These are phyloP conservation scores for Arthrobotrys pseudoclavata DNA, from an alignment of 2,329 filamentous ascomycete species.

Conservation along the genomic window DNA sequence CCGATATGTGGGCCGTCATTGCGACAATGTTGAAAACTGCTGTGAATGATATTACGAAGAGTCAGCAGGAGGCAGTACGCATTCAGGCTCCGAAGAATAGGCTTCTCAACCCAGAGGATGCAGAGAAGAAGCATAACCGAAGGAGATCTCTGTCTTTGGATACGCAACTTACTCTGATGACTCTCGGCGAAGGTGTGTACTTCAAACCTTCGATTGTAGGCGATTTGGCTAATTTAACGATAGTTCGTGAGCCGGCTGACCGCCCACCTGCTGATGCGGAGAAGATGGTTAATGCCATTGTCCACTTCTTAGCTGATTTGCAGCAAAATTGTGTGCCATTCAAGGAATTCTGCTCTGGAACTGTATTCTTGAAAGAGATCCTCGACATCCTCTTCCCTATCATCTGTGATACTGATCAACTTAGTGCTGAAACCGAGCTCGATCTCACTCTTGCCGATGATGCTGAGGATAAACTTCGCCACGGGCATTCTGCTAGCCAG, in stretches of 20 bases:
- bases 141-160: constrained; percentile 63
- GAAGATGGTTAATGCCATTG: constrained; percentile 79
- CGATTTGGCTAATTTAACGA: neutral
- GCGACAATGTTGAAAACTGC: constrained; percentile 89
- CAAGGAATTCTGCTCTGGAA: constrained; percentile 82
- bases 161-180: constrained; percentile 59
- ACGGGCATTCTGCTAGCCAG: constrained; percentile 69
- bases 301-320: constrained; percentile 82
- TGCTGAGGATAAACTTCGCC: constrained; percentile 78
- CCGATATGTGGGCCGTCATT: constrained; percentile 83
- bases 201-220: neutral
- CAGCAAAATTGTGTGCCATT: constrained; percentile 83
- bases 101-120: constrained; percentile 52
- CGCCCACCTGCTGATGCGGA: constrained; percentile 70
- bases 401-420: constrained; percentile 85
- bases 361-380: constrained; percentile 84
- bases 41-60: constrained; percentile 77
- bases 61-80: constrained; percentile 70
- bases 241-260: constrained; percentile 51
- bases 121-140: constrained; percentile 54
- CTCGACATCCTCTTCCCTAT: constrained; percentile 86
- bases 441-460: constrained; percentile 79
- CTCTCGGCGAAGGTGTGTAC: constrained; percentile 54
- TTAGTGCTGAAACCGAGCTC: constrained; percentile 87
- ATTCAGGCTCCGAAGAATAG: constrained; percentile 42